Conservation (phyloP, 1,284 basidiomycete species). For the Ceratobasidium sp. region DNA sequence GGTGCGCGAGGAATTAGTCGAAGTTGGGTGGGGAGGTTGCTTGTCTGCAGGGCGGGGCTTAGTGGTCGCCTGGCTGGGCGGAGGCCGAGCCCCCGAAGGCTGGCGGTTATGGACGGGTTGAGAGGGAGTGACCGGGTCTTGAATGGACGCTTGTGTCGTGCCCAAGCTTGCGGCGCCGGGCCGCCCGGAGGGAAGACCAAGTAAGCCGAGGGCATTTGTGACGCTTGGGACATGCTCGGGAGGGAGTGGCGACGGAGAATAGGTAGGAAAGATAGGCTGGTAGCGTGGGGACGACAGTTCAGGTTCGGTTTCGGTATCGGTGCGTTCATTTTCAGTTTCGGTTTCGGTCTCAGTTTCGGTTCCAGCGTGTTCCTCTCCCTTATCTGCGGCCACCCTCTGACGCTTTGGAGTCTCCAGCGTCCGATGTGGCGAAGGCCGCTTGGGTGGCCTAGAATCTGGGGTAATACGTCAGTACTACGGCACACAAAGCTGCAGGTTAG, state of each 20-base stretch:
- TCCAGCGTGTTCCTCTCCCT: not conserved
- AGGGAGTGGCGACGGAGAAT: not conserved
- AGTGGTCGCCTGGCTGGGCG: not conserved
- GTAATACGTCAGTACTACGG: not conserved
- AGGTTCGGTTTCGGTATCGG: not conserved
- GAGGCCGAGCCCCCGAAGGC: not conserved
- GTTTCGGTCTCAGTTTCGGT: not conserved
- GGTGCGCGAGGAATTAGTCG: not conserved
- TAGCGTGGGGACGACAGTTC: not conserved
- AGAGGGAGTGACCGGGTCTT: not conserved
- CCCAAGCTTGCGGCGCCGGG: not conserved
- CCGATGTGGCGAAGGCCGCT: not conserved
- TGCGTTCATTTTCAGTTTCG: slow-evolving; percentile 4
- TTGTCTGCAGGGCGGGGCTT: not conserved
- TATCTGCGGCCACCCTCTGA: not conserved
- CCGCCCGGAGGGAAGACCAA: not conserved
- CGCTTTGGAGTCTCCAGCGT: not conserved
- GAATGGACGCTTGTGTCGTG: not conserved
- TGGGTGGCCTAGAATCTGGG: not conserved
- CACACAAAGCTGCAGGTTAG: not conserved
- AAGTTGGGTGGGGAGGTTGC: not conserved
- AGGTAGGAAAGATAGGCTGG: not conserved
- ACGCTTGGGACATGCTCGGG: not conserved
- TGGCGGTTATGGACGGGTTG: not conserved
- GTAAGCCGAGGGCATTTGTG: not conserved